phyloP scores from a whole-genome alignment of 1,284 basidiomycete species.

The Heterobasidion occidentale region DNA sequence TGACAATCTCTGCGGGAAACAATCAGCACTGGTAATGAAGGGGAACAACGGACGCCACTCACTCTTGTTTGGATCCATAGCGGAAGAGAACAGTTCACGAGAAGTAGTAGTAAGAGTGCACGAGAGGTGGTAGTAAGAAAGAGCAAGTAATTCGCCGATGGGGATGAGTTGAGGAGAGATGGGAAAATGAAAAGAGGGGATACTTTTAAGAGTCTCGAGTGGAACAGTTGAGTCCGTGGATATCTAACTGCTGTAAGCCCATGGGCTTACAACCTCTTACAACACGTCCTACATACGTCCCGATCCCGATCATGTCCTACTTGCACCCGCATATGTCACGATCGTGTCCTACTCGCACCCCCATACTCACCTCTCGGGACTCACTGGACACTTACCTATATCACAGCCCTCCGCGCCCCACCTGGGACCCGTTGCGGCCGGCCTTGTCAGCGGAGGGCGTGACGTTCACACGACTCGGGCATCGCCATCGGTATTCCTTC shows the following conservation, averaged over 20 bases:
- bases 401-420: no score
- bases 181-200: slow-evolving; percentile 12
- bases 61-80: slow-evolving; percentile 22
- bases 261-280: no score
- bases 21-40: slow-evolving; percentile 23
- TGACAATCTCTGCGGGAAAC: slow-evolving; percentile 26
- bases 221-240: neutral
- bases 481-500: no score
- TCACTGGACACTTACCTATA: no score
- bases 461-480: no score
- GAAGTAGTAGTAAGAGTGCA: slow-evolving; percentile 7
- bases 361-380: no score
- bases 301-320: no score
- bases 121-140: slow-evolving; percentile 1
- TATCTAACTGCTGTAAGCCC: neutral
- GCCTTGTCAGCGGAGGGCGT: no score
- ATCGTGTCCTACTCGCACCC: no score
- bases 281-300: no score
- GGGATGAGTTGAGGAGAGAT: slow-evolving; percentile 9
- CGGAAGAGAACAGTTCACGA: slow-evolving; percentile 10
- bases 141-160: slow-evolving; percentile 6
- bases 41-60: slow-evolving; percentile 20
- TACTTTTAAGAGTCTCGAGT: slow-evolving; percentile 3
- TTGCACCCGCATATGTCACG: no score
- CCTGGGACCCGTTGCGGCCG: no score